These are phyloP conservation scores for Licmophora abbreviata DNA, from an alignment of 108 stramenopile genomes.

Conservation along the genomic window DNA sequence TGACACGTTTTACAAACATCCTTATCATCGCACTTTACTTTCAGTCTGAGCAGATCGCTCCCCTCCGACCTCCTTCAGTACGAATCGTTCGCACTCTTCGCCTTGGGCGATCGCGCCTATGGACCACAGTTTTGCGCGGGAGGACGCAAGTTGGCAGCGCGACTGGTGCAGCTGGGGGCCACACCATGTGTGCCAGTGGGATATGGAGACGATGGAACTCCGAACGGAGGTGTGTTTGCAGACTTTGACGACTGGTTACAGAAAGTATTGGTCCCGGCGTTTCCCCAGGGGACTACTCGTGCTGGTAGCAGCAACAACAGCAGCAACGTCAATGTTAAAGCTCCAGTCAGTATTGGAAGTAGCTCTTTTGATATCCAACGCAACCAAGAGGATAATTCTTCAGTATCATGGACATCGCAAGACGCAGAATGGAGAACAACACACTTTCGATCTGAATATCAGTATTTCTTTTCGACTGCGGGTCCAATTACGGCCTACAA, in stretches of 20 bases:
- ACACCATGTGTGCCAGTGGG: constrained; percentile 48
- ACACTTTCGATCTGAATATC: constrained; percentile 27
- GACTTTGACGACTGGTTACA: constrained; percentile 80
- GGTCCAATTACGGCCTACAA: constrained; percentile 60
- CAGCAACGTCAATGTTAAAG: neutral
- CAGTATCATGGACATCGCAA: no score
- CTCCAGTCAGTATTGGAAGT: neutral
- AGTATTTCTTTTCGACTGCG: constrained; percentile 39
- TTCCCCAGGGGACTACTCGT: neutral
- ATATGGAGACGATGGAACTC: constrained; percentile 81
- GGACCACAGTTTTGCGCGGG: constrained; percentile 80
- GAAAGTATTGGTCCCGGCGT: constrained; percentile 18
- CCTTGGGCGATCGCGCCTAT: constrained; percentile 81
- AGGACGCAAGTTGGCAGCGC: constrained; percentile 70
- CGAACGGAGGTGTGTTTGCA: constrained; percentile 67
- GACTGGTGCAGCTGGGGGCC: constrained; percentile 69
- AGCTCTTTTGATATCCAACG: neutral
- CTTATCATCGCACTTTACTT: constrained; percentile 3
- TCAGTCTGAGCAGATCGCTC: constrained; percentile 52
- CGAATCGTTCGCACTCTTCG: constrained; percentile 54
- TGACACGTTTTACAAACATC: constrained; percentile 1
- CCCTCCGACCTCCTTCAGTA: constrained; percentile 26
- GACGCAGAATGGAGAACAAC: constrained; percentile 49
- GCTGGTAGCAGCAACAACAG: no score
- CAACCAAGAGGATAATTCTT: no score